A percentile compares a stretch with the other conserved stretches of the same genome.
phyloP scores from a whole-genome alignment of 306 rosid genomes.

The Fagus crenata region DNA sequence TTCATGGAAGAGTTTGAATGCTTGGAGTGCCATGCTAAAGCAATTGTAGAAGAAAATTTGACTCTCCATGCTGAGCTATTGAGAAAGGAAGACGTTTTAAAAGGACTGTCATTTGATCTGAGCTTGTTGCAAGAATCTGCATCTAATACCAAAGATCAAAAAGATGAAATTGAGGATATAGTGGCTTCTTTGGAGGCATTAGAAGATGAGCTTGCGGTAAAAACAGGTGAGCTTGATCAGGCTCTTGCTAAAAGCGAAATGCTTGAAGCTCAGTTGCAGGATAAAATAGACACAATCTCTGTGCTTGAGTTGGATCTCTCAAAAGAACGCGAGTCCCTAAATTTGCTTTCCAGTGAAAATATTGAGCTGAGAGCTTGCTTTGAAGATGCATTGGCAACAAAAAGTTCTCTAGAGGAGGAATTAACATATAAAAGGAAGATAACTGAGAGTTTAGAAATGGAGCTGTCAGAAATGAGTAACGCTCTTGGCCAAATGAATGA shows the following conservation, averaged over 20 bases:
- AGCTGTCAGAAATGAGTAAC: constrained; percentile 59
- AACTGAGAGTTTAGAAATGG: constrained; percentile 64
- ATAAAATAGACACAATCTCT: constrained; percentile 45
- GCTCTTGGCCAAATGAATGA: constrained; percentile 58
- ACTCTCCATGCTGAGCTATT: constrained; percentile 60
- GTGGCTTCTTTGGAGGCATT: constrained; percentile 54
- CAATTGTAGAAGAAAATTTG: constrained; percentile 38
- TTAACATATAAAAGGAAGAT: constrained; percentile 53
- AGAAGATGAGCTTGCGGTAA: constrained; percentile 63
- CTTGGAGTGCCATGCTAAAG: constrained; percentile 48
- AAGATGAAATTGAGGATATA: constrained; percentile 68
- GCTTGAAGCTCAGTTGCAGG: constrained; percentile 68
- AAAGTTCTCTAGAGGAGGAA: constrained; percentile 54
- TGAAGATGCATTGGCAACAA: constrained; percentile 52
- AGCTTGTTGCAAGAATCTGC: constrained; percentile 97
- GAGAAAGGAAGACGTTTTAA: constrained; percentile 79
- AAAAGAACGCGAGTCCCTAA: constrained; percentile 40
- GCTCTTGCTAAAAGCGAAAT: constrained; percentile 45
- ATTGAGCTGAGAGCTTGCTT: constrained; percentile 43
- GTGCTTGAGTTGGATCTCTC: constrained; percentile 61
- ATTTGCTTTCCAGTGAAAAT: constrained; percentile 48
- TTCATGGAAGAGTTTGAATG: constrained; percentile 40
- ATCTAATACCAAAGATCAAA: constrained; percentile 70
- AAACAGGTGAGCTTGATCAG: constrained; percentile 63
- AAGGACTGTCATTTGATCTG: constrained; percentile 78